These are phyloP conservation scores for Curvularia eragrostidis DNA, from an alignment of 2,329 filamentous ascomycete species.

Conservation along the genomic window DNA sequence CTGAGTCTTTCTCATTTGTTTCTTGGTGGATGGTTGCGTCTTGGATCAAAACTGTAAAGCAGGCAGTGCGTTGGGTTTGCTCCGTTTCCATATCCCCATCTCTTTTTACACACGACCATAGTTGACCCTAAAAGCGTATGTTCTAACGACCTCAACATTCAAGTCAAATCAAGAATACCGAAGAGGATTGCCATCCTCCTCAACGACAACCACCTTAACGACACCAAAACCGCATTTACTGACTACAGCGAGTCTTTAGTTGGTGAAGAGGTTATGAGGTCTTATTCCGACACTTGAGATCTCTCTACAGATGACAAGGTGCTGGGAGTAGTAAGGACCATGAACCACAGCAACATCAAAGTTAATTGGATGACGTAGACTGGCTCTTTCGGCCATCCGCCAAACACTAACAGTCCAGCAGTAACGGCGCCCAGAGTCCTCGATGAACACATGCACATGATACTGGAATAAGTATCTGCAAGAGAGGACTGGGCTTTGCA, in stretches of 20 bases:
- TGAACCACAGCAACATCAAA: too few relatives aligned
- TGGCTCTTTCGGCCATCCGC: background rate
- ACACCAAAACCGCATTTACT: background rate
- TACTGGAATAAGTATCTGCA: background rate
- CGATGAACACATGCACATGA: background rate
- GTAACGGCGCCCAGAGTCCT: background rate
- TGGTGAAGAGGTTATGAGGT: background rate
- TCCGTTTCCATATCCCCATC: too few relatives aligned
- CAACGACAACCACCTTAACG: background rate
- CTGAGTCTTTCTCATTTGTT: too few relatives aligned
- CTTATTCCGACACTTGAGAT: background rate
- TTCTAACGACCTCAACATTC: background rate
- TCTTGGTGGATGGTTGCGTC: too few relatives aligned
- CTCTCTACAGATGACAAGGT: background rate
- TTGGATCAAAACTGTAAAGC: too few relatives aligned
- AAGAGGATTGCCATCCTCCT: background rate
- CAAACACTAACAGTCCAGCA: too few relatives aligned
- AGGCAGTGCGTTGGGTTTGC: too few relatives aligned
- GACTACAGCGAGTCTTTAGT: background rate
- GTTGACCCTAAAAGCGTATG: background rate
- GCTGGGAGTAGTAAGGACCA: background rate
- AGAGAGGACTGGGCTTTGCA: background rate
- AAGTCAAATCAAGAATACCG: background rate
- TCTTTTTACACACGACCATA: too few relatives aligned
- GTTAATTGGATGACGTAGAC: background rate